Conservation (phyloP, 2,329 filamentous ascomycete genomes). For the Fusarium cyanostomum region DNA sequence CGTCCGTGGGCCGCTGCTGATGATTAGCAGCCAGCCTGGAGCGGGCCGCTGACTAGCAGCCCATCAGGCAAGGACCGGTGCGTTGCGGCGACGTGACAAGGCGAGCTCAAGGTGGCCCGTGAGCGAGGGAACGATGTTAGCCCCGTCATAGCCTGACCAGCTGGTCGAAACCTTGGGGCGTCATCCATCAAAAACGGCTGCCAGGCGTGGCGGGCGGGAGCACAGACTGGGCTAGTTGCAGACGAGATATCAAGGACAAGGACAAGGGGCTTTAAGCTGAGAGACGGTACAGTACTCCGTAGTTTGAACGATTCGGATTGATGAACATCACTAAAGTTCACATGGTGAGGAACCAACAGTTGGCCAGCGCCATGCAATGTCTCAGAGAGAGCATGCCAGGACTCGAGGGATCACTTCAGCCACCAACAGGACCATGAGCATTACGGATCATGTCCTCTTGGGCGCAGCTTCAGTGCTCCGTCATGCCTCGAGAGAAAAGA, state of each 20-base stretch:
- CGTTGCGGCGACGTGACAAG: constrained; percentile 27
- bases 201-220: constrained; percentile 9
- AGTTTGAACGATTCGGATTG: constrained; percentile 1
- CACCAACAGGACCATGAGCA: constrained; percentile 34
- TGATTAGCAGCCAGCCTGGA: constrained; percentile 15
- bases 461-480: constrained; percentile 14
- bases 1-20: constrained; percentile 3
- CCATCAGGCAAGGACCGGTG: constrained; percentile 33
- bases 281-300: too few species aligned
- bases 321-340: constrained; percentile 12
- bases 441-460: constrained; percentile 27
- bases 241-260: background rate
- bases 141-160: constrained; percentile 25
- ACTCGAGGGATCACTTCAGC: constrained; percentile 8
- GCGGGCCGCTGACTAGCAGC: constrained; percentile 38
- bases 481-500: constrained; percentile 7
- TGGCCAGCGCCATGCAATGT: constrained; percentile 19
- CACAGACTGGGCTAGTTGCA: constrained; percentile 15
- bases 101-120: constrained; percentile 31
- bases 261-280: background rate
- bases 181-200: constrained; percentile 14
- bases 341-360: constrained; percentile 9
- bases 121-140: constrained; percentile 14
- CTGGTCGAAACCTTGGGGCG: constrained; percentile 18
- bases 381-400: constrained; percentile 23